Base-by-base conservation (phyloP, 2,329 filamentous ascomycete species). In the Albophoma yamanashiensis region DNA sequence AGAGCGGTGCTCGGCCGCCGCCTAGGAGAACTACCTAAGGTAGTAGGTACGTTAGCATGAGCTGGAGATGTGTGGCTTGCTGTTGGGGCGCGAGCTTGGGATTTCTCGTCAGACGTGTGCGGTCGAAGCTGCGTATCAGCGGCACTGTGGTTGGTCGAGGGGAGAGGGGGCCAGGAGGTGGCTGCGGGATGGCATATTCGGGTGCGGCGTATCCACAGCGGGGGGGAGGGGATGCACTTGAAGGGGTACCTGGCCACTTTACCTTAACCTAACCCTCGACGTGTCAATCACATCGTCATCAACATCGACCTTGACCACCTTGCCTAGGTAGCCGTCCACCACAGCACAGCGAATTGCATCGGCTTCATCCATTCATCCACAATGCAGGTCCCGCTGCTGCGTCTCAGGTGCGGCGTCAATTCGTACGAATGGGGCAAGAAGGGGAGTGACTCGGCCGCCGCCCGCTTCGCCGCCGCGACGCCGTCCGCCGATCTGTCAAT, bases 401-500 rank as follows among this genome's bases (percentile, higher is more conserved):
- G 91, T 67, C 85, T 97, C 65, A 87, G 89, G 74, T 92, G 89
- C 78, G 94, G 93, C 70, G 91, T 96, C 71, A 97, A 97, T 76
- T 97, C 92, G 75, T 99, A 99, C 73, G 94, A 97, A 78, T 99
- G 94, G 94, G 94, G 93, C 66, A 99, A 99, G 81, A 83, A 92
- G 70, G 94, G 94, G 69, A 83, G 84, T 63, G 83, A 89, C 61
- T 97, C 93, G 56, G 89, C 92, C 17, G 94, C 92, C 57, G 94
- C 94, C 64, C 89, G 87, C 68, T 97, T 89, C 74, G 93, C 92
- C 45, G 87, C 91, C 55, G 91, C 92, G 22, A 97, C 92, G 5
- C 86, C 91, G 14, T 82, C 87, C 17, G 79, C 83, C 47, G 86
- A 85, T 66, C 88, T 97, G 72, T 81, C 81, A 12, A 88, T 99